These are phyloP conservation scores for Salvia rosmarinus DNA, from an alignment of 257 asterid genomes.

Conservation along the genomic window DNA sequence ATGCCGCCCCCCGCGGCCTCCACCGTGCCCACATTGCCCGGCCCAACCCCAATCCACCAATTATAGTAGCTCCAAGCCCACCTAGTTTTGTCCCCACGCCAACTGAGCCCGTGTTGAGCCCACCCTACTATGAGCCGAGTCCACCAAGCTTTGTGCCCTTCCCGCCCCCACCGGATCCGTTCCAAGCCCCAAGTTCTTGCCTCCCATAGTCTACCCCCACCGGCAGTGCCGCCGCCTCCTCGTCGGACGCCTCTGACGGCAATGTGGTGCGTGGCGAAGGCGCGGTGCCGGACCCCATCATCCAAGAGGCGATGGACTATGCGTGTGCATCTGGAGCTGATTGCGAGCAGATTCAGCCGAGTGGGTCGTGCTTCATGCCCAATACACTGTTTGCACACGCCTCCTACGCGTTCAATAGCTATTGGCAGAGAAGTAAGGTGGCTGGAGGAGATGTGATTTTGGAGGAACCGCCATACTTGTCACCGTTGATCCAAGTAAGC, in stretches of 20 bases:
- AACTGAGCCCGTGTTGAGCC: conserved; percentile 39
- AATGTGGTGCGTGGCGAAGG: conserved; percentile 96
- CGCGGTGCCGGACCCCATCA: conserved; percentile 91
- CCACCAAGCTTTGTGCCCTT: conserved; percentile 43
- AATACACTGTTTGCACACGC: conserved; percentile 81
- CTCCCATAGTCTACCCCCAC: conserved; percentile 89
- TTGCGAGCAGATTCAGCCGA: conserved; percentile 68
- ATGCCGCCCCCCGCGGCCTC: conserved; percentile 39
- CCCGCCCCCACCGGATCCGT: conserved; percentile 49
- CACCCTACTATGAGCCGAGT: conserved; percentile 49
- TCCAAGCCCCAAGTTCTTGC: conserved; percentile 64
- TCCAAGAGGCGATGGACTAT: conserved; percentile 89
- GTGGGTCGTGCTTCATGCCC: conserved; percentile 81
- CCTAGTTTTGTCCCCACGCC: too few species aligned
- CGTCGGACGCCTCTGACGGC: conserved; percentile 45
- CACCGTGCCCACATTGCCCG: conserved; percentile 40
- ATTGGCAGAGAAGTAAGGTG: conserved; percentile 76
- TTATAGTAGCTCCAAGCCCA: too few species aligned
- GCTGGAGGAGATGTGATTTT: conserved; percentile 88
- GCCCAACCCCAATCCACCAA: conserved; percentile 36
- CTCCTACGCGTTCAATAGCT: conserved; percentile 89
- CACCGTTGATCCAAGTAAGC: conserved; percentile 86
- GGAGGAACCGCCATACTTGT: conserved; percentile 94
- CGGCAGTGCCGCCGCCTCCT: conserved; percentile 83
- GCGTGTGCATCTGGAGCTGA: conserved; percentile 96